Base-by-base conservation (phyloP, 2,329 filamentous ascomycete genomes). In the Botrytis byssoidea region DNA sequence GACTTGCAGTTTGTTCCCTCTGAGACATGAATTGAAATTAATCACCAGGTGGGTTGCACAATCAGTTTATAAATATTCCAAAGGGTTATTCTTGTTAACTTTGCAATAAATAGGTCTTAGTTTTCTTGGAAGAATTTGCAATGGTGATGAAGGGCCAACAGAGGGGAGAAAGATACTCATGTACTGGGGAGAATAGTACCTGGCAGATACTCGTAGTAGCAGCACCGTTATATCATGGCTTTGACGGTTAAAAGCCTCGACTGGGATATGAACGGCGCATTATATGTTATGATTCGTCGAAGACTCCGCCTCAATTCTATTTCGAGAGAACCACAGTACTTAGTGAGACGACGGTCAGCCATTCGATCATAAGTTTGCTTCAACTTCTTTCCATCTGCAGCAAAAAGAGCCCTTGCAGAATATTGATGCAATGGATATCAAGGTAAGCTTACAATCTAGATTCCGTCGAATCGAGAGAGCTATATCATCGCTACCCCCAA, bases 231-330 rank as follows among this genome's bases (percentile, higher is more conserved):
- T 60, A 9, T 46, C 8, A 65, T 65, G 61, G 9, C 5, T 22
- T 46, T 46, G 37, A 48, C 25, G 42, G 63, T 9, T 35, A 46
- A 32, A 66, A 66, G 42, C 4, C 20, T 46, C 20, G 25, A 10
- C 63, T 18, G 4, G 63, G 63, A 44, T 35, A 18, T n/a, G 29
- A 25, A 18, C 9, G 29, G 25, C 20, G 10, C 7, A 48, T 66
- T 10, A 25, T n/a, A n/a, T n/a, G 48, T 10, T 18, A 2, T 66
- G 44, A 66, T 66, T 66, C 64, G 64, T 48, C 16, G 29, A n/a
- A 48, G 18, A 66, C 64, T 66, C 64, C 64, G 64, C 64, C 64
- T n/a, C 64, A 5, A 48, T 66, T 66, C 64, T 66, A 66, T 66
- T 66, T 66, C 14, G 12, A 48, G 20, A 22, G 14, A n/a, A 68